Percentiles rank a stretch among this genome's conserved stretches.
Conservation (phyloP, 139 green algal genomes). For the Picochlorum sp. region DNA sequence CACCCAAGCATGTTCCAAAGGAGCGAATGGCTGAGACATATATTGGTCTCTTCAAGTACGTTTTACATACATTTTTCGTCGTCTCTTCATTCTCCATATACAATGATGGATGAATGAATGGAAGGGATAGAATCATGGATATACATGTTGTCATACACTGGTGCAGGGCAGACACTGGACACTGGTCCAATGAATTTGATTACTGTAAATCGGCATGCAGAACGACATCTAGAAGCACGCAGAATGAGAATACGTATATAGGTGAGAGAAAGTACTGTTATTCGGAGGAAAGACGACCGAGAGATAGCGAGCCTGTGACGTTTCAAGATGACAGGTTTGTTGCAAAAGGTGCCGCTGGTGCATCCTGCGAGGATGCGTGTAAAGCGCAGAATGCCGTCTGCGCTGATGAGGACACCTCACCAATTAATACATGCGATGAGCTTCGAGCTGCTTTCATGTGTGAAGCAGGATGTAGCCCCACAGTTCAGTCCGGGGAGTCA, state of each 20-base stretch:
- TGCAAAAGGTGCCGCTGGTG: conserved; percentile 18
- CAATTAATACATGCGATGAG: conserved; percentile 61
- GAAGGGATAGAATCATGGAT: too few relatives aligned
- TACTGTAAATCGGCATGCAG: conserved; percentile 62
- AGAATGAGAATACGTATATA: conserved; percentile 78
- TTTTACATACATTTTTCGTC: too few relatives aligned
- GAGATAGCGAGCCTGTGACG: conserved; percentile 24
- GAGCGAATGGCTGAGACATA: conserved; percentile 5
- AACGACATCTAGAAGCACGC: conserved; percentile 55
- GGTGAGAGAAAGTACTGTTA: conserved; percentile 61
- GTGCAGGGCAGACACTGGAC: conserved; percentile 34
- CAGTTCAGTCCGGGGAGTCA: background rate
- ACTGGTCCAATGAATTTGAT: conserved; percentile 51
- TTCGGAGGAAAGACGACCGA: conserved; percentile 27
- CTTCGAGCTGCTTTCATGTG: conserved; percentile 50
- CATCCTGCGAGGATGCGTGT: conserved; percentile 43
- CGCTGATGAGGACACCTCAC: conserved; percentile 25
- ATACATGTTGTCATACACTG: too few relatives aligned
- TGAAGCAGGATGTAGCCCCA: conserved; percentile 20
- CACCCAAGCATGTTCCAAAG: conserved; percentile 32
- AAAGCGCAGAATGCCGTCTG: conserved; percentile 23
- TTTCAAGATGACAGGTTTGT: conserved; percentile 32
- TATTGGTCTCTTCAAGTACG: conserved; percentile 13
- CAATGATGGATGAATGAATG: too few relatives aligned
- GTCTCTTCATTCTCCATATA: too few relatives aligned